Conservation (phyloP, 352 stramenopile genomes). For the Blastocystis sp. region DNA sequence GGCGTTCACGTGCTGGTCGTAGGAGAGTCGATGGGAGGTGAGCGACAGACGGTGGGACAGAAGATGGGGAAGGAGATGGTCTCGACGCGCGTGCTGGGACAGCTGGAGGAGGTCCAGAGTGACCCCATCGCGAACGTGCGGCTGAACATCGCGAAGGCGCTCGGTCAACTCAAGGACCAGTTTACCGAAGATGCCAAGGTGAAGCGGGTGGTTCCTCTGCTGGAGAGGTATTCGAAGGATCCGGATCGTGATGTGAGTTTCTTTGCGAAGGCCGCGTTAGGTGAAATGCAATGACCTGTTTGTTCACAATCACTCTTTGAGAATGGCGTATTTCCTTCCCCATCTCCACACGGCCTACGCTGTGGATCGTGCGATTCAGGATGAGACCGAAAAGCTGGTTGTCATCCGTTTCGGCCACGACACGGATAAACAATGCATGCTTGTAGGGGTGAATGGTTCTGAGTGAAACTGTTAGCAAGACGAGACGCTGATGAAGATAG, state of each 20-base stretch:
- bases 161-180: neutral
- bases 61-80: slow-evolving; percentile 2
- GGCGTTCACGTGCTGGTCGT: slow-evolving; percentile 3
- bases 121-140: slow-evolving; percentile 5
- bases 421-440: slow-evolving; percentile 90
- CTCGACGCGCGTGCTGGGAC: neutral
- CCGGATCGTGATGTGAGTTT: slow-evolving; percentile 20
- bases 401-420: slow-evolving; percentile 97
- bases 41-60: neutral
- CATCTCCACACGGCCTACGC: slow-evolving; percentile 90
- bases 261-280: neutral
- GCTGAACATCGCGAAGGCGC: slow-evolving; percentile 13
- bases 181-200: neutral
- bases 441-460: slow-evolving; percentile 85
- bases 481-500: slow-evolving; percentile 64
- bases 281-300: neutral
- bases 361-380: slow-evolving; percentile 96
- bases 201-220: neutral
- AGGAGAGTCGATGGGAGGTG: neutral
- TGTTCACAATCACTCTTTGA: neutral
- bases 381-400: slow-evolving; percentile 91
- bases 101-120: neutral
- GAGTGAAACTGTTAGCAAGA: slow-evolving; percentile 50
- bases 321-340: slow-evolving; percentile 90
- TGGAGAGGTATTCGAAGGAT: neutral